Evolutionary conservation across 805 yeast genomes (phyloP).

Genomic region (Yamadazyma ubonensis): DNA sequence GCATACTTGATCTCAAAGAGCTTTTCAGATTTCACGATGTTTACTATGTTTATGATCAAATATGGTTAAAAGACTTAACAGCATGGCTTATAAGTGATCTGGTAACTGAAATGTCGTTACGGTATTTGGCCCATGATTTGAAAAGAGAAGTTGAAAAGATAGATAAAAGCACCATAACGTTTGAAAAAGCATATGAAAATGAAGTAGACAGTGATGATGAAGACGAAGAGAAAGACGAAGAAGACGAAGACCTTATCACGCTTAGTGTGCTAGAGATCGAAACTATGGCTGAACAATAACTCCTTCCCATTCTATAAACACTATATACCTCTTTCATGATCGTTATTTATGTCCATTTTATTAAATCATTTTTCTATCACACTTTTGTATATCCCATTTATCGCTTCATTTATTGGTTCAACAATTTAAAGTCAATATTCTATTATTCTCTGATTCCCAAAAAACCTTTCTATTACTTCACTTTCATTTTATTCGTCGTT

Average conservation of each 20-base stretch:
- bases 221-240: conserved; percentile 15
- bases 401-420: no score
- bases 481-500: no score
- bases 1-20: conserved; percentile 62
- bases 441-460: no score
- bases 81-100: conserved; percentile 64
- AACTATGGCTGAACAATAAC: conserved; percentile 27
- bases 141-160: conserved; percentile 41
- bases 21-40: conserved; percentile 79
- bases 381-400: no score
- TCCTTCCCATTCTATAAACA: no score
- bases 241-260: conserved; percentile 37
- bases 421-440: no score
- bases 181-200: conserved; percentile 45
- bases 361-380: no score
- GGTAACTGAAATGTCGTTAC: conserved; percentile 56
- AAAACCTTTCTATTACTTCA: no score
- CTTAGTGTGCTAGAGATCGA: conserved; percentile 58
- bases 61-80: conserved; percentile 74
- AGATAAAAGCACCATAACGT: conserved; percentile 48
- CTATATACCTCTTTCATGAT: no score
- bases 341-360: no score
- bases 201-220: conserved; percentile 16
- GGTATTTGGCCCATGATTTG: conserved; percentile 67
- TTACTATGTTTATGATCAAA: conserved; percentile 78